Conservation (phyloP, 208 protist species). For the Leishmania aethiopica region DNA sequence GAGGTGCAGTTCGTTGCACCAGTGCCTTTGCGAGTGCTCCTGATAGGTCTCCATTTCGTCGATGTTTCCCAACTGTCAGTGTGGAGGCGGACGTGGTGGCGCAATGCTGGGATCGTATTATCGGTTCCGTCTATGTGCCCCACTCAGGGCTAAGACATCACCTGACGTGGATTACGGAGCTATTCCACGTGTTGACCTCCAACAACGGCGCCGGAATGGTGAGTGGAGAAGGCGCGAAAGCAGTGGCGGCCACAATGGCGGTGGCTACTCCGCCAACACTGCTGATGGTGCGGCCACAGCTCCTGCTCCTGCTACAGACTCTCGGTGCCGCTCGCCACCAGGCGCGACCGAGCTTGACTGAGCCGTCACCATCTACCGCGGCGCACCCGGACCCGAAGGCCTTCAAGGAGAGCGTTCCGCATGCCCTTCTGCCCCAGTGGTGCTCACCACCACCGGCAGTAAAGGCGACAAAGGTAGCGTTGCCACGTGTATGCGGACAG, state of each 20-base stretch:
- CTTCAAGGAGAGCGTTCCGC: constrained; percentile 8
- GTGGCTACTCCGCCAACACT: constrained; percentile 36
- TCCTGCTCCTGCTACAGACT: constrained; percentile 35
- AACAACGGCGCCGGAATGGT: constrained; percentile 36
- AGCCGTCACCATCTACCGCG: background rate
- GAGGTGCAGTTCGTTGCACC: background rate
- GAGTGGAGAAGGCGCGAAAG: constrained; percentile 10
- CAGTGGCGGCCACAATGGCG: constrained; percentile 24
- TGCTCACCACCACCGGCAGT: background rate
- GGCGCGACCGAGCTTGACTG: background rate
- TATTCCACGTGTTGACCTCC: constrained; percentile 60
- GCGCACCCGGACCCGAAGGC: background rate
- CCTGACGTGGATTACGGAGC: constrained; percentile 33
- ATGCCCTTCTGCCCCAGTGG: constrained; percentile 25
- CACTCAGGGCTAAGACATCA: constrained; percentile 34
- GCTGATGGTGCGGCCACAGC: constrained; percentile 35
- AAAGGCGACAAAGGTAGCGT: background rate
- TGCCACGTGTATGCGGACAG: constrained; percentile 1
- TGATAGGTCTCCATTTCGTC: background rate
- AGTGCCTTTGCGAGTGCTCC: background rate
- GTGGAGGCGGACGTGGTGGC: constrained; percentile 32
- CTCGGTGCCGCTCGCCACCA: constrained; percentile 8
- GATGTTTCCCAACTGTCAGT: constrained; percentile 6
- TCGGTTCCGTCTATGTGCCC: constrained; percentile 54
- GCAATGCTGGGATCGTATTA: constrained; percentile 48